Evolutionary conservation across 2,329 filamentous ascomycete genomes (phyloP), one percentile per base, ranked within the genome.

Genomic region (Monascus ruber): DNA sequence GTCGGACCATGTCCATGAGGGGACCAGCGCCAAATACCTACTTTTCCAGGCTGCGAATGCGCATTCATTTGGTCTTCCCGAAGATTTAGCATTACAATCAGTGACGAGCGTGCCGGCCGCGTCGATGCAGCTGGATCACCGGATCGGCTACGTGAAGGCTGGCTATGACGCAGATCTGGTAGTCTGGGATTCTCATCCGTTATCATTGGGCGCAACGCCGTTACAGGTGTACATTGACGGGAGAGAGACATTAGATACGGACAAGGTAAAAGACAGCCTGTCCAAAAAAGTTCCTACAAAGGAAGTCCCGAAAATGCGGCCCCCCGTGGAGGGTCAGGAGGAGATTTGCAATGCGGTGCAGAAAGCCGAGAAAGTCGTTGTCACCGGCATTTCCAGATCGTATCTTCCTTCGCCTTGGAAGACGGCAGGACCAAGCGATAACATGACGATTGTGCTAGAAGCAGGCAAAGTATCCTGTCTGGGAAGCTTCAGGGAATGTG

Each of bases 171-270:
- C 74, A 34, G 76, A 80, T 42, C 50, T 80, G 26, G 76, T 72
- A 7, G 68, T 79, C 6, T 80, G 76, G 76, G 75, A 80, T 47
- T 75, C 71, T 33, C 75, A 80, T 43, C 76, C 77, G 26, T 59
- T 80, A 2, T 74, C 72, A 33, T 69, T 77, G 0, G 76, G 76
- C 1, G 76, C 76, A 1, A 60, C 73, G 0, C 76, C 76, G 0
- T 65, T 74, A 0, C 76, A 80, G 54, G 73, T 80, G 1, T 80
- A 74, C 72, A 79, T 80, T 41, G 76, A 80, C 40, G 77, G 76
- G 3, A 70, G 63, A 6, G 63, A 71, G 2, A 59, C 57, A 24
- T 45, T 66, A 10, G 56, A 64, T 25, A 50, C 56, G 1, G 51
- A 48, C 17, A 50, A 47, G 31, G 61, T 63, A 2, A 50, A 31